Conservation (phyloP, 1,284 basidiomycete species). For the Ustilago shanxiensis region DNA sequence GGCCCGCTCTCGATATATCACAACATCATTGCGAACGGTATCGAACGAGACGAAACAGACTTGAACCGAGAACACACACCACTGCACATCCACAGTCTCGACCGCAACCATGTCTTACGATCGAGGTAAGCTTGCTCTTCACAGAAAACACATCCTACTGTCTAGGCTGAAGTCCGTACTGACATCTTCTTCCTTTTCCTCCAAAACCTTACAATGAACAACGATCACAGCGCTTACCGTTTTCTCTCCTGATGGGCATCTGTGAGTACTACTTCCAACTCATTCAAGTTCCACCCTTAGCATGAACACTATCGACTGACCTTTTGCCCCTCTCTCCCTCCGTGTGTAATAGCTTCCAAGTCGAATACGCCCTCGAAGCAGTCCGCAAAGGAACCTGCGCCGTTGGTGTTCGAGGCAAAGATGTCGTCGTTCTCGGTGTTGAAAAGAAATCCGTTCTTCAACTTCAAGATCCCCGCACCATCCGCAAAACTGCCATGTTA, state of each 20-base stretch:
- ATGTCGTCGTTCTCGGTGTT: slow-evolving; percentile 95
- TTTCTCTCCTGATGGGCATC: slow-evolving; percentile 93
- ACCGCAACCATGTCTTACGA: slow-evolving; percentile 56
- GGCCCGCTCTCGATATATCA: not conserved
- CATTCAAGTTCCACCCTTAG: not conserved
- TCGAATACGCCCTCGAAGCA: slow-evolving; percentile 97
- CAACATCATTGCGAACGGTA: not conserved
- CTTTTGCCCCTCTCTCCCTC: not conserved
- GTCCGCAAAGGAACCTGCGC: slow-evolving; percentile 98
- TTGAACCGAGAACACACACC: not conserved
- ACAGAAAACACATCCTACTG: no score
- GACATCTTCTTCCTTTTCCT: not conserved
- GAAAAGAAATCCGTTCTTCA: slow-evolving; percentile 99
- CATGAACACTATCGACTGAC: not conserved
- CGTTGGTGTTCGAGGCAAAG: slow-evolving; percentile 93
- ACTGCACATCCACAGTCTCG: not conserved
- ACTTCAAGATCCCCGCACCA: slow-evolving; percentile 96
- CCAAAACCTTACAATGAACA: no score
- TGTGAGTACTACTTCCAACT: slow-evolving; percentile 68
- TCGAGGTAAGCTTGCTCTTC: slow-evolving; percentile 40
- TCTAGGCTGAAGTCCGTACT: no score
- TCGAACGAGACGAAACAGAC: slow-evolving; percentile 1
- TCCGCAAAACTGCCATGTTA: slow-evolving; percentile 97
- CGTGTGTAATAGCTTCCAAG: slow-evolving; percentile 74
- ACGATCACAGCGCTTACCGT: slow-evolving; percentile 80